Base-by-base conservation (phyloP, 495 filamentous ascomycete genomes). In the Halenospora varia region DNA sequence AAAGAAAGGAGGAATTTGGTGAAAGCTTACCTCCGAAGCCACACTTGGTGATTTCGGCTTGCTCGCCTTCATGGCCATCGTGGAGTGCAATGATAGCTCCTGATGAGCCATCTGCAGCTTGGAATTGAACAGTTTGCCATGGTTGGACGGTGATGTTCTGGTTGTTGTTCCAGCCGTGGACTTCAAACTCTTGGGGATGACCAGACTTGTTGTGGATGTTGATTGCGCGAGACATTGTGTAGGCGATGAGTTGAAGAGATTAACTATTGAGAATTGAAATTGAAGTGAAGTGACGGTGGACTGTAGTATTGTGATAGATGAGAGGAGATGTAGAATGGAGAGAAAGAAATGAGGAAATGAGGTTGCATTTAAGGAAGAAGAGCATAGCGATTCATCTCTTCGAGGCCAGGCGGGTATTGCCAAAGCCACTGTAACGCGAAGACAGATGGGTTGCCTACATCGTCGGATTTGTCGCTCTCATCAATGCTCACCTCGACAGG, bases 51-150 rank as follows among this genome's bases (percentile, higher is more conserved):
- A 73, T 71, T 52, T 75, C 71, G 15, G 70, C 73, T 60, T 75
- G 72, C 47, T 75, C 72, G 20, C 72, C 67, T 26, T 73, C 70
- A 25, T 62, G 57, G 24, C 69, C 70, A 47, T 74, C 72, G 42
- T 75, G 72, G 2, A 73, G 55, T 18, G 72, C 71, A 45, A 73
- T 71, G 44, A 72, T 72, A 24, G 70, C 72, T 9, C 72, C 72
- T 0, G 65, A 69, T 19, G 67, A 59, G 19, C 61, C 60, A 53
- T 75, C 67, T 2, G 71, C 72, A 42, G 59, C 44, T 25, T 73
- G 61, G 19, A 55, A 60, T 1, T 61, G 40, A 51, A 64, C 55
- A 10, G 56, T 44, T 24, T n/a, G n/a, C 65, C 57, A 1, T 70
- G 60, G 19, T 65, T 55, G 48, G n/a, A 73, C 66, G 0, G 53